Evolutionary conservation across 192 early-diverging fungal genomes (phyloP).

Genomic region (Haplosporangium gracile): DNA sequence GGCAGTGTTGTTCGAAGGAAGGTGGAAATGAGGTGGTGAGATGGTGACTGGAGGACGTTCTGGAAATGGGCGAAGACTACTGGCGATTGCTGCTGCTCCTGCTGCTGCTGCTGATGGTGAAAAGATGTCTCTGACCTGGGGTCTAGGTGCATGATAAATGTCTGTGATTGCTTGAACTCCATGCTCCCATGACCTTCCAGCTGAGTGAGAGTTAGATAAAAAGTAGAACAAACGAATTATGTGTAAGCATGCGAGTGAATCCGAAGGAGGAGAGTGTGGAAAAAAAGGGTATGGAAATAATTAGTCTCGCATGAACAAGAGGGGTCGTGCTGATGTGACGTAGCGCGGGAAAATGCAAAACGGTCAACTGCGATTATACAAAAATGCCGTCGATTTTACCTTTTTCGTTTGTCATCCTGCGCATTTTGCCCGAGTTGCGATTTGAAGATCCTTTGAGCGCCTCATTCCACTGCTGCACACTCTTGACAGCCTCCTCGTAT

Average conservation of each 20-base stretch:
- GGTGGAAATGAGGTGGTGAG: constrained; percentile 23
- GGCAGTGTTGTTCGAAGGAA: neutral
- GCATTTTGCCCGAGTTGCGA: constrained; percentile 33
- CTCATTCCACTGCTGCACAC: constrained; percentile 58
- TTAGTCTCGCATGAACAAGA: constrained; percentile 1
- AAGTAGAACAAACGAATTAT: neutral
- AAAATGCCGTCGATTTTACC: constrained; percentile 5
- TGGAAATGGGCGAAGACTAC: neutral
- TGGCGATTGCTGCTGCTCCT: constrained; percentile 1
- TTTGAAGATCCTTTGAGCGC: constrained; percentile 44
- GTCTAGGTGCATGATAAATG: constrained; percentile 18
- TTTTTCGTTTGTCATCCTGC: constrained; percentile 18
- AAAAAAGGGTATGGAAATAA: neutral
- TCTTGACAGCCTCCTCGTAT: constrained; percentile 55
- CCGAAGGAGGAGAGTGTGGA: neutral
- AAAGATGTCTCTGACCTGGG: constrained; percentile 15
- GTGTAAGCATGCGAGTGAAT: neutral
- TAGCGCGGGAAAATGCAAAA: neutral
- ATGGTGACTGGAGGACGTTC: neutral
- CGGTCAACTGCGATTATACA: neutral
- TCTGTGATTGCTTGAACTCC: constrained; percentile 30
- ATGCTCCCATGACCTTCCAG: constrained; percentile 21
- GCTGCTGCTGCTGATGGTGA: constrained; percentile 14
- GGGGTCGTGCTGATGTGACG: neutral
- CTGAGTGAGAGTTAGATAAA: neutral